Base-by-base conservation (phyloP, 2,329 filamentous ascomycete species). In the Emergomyces africanus region DNA sequence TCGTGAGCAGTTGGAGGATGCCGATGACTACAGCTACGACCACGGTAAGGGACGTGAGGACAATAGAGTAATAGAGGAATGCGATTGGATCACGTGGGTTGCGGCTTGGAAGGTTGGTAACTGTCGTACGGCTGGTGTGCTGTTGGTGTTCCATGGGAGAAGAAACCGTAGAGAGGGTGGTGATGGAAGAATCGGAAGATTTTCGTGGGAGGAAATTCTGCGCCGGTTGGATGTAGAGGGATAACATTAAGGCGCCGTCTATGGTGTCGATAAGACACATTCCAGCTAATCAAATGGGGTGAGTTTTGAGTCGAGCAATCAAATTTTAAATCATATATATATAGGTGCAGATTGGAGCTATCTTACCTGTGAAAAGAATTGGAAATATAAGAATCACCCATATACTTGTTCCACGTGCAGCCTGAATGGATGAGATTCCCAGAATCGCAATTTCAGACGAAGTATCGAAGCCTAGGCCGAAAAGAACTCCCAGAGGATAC, bases 371-470 rank as follows among this genome's bases (percentile, higher is more conserved):
- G 68, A 97, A 97, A 0, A 97, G 76, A 0, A 92, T 72, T 0
- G 94, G 94, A 60, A 96, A 96, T 57, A 99, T 86, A 37, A 97
- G 72, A 61, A 97, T 97, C 15, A 96, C 77, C 94, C 94, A 99
- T 61, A 97, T 86, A 37, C 85, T 89, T 0, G 90, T 96, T 1
- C 92, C 92, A 61, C 87, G 81, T 0, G 90, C 85, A 0, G 88
- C 91, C 67, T 96, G 88, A 1, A 99, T 84, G 35, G 88, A 90
- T 0, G 89, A 88, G 63, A 97, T 95, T 0, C 92, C 94, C 0
- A 99, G 75, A 8, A 99, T 80, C 0, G 94, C 92, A 67, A 97
- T 89, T 71, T 99, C 92, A 8, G 89, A 95, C 46, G 88, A 95
- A 0, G 94, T 97, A 70, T 97, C 94, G 70, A 99, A 97, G 0